Percentiles rank a stretch among this genome's conserved stretches.
Conservation (phyloP, 2,329 filamentous ascomycete genomes). For the Beauveria brongniartii region DNA sequence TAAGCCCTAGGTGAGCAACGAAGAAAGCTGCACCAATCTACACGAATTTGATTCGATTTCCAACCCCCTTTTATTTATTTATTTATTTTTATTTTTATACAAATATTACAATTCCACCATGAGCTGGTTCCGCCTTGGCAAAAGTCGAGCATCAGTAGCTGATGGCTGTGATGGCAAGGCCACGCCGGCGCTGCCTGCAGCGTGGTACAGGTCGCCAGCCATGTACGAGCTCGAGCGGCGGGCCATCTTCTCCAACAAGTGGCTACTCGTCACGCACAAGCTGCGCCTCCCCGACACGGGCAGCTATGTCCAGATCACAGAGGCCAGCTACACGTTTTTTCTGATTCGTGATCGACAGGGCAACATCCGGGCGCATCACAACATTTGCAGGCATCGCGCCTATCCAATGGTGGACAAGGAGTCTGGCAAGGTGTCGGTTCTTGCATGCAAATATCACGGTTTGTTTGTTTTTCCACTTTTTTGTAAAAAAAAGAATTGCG, state of each 20-base stretch:
- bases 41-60: background rate
- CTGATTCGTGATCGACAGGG: slow-evolving; percentile 17
- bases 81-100: background rate
- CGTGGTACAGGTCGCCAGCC: slow-evolving; percentile 32
- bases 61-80: no score
- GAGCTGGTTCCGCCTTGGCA: slow-evolving; percentile 11
- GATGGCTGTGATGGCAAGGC: slow-evolving; percentile 8
- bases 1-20: no score
- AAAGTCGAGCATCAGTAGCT: background rate
- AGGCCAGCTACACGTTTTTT: slow-evolving; percentile 17
- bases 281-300: slow-evolving; percentile 15
- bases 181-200: slow-evolving; percentile 16
- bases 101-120: background rate
- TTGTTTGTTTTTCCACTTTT: background rate
- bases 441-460: slow-evolving; percentile 15
- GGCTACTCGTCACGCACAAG: slow-evolving; percentile 42
- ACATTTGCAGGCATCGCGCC: slow-evolving; percentile 16
- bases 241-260: slow-evolving; percentile 49
- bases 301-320: slow-evolving; percentile 15
- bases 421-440: slow-evolving; percentile 12
- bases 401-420: slow-evolving; percentile 16
- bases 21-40: background rate
- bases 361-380: slow-evolving; percentile 16
- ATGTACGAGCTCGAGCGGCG: slow-evolving; percentile 50
- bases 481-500: no score